Base-by-base conservation (phyloP, 139 green algal species). In the Coelastrella sp. region DNA sequence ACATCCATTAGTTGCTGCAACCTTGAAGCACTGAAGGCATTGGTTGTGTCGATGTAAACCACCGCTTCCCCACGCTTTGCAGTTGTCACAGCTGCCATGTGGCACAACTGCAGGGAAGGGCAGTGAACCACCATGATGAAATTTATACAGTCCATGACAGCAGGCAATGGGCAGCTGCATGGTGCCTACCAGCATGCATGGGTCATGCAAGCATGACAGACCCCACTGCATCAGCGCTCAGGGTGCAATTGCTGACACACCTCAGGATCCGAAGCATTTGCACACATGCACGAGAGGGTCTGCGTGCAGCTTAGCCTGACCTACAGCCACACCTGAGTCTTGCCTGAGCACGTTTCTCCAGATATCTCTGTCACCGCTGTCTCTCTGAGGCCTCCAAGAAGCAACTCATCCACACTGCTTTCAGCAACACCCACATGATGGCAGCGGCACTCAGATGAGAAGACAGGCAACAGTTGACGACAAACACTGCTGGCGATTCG, bases 251-350 rank as follows among this genome's bases (percentile, higher is more conserved):
- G 35, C 35, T 49, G 35, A 49, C 35, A 49, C 35, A 49, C 35
- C 35, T 49, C 35, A 49, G 35, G 35, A 49, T 49, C 35, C 35
- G 35, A 3, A 49, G 35, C 35, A 49, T 5, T 49, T 49, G 35
- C 35, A 49, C 35, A 49, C 35, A 49, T 49, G 35, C 35, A 49
- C 35, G 35, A 49, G 35, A 49, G 35, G 35, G 35, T 49, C 35
- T 49, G 35, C 3, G 35, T 49, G 35, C 35, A 49, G 35, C 35
- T 49, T 49, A 49, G 3, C 3, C 1, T 49, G 35, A 14, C 63
- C 91, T 94, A 65, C 84, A 89, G 58, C 15, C 57, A 49, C 35
- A 93, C 92, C 90, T 95, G 94, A 6, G 95, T 95, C 90, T 96
- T 96, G 85, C 95, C 95, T 27, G 93, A 93, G 27, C 73, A 85